These are phyloP conservation scores for Eutrema heterophyllum DNA, from an alignment of 345 rosid species.

Conservation along the genomic window DNA sequence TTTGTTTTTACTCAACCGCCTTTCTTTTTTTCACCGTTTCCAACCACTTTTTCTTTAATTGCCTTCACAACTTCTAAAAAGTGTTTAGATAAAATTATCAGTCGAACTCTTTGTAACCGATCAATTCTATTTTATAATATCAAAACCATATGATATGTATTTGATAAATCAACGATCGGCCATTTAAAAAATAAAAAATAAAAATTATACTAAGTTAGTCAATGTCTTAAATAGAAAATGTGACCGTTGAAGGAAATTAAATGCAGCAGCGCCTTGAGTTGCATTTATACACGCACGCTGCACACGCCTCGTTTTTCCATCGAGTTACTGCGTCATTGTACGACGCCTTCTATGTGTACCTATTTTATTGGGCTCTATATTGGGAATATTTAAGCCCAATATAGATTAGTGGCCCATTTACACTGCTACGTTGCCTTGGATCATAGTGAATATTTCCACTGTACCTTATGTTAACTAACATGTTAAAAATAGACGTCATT, in stretches of 20 bases:
- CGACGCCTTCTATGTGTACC: neutral
- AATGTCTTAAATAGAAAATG: neutral
- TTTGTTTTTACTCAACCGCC: no score
- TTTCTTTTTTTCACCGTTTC: no score
- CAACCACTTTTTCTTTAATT: no score
- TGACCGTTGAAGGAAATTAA: constrained; percentile 19
- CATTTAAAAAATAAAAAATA: neutral
- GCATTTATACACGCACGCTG: constrained; percentile 36
- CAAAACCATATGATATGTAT: neutral
- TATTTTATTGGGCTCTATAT: neutral
- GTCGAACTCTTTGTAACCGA: no score
- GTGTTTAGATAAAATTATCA: no score
- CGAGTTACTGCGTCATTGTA: neutral
- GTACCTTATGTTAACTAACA: neutral
- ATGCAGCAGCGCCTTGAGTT: constrained; percentile 22
- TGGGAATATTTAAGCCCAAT: neutral
- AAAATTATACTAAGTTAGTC: neutral
- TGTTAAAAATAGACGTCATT: neutral
- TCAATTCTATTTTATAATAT: no score
- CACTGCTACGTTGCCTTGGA: neutral
- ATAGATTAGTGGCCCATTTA: neutral
- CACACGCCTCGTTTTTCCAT: constrained; percentile 21
- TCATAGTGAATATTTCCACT: neutral
- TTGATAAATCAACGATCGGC: neutral
- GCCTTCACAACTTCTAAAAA: no score